phyloP scores from a whole-genome alignment of 768 basidiomycete species.

The Panellus pusillus region DNA sequence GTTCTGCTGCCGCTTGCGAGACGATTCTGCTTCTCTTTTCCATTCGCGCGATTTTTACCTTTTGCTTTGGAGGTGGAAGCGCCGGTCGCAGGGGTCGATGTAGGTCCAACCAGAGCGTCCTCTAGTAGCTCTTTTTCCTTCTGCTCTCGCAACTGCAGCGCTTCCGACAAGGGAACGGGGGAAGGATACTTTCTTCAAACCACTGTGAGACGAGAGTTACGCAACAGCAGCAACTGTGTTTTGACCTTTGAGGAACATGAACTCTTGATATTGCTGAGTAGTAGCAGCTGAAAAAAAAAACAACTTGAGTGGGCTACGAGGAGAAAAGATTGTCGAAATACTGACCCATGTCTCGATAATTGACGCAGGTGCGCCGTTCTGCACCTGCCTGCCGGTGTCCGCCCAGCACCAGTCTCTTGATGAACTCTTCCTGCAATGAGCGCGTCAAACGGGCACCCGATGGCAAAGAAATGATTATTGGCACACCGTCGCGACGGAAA shows the following conservation, averaged over 20 bases:
- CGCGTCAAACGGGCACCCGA: slow-evolving; percentile 8
- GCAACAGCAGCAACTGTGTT: not conserved
- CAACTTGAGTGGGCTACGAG: slow-evolving; percentile 12
- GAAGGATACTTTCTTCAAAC: slow-evolving; percentile 59
- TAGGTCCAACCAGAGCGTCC: slow-evolving; percentile 43
- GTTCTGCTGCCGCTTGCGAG: slow-evolving; percentile 24
- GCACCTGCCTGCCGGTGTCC: slow-evolving; percentile 65
- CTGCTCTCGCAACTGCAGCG: slow-evolving; percentile 53
- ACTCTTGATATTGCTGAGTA: slow-evolving; percentile 63
- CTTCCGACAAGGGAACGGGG: slow-evolving; percentile 58
- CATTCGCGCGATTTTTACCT: slow-evolving; percentile 35
- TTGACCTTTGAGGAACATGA: slow-evolving; percentile 70
- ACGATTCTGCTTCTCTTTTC: slow-evolving; percentile 35
- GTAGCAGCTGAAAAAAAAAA: slow-evolving; percentile 46
- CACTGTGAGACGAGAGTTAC: slow-evolving; percentile 5
- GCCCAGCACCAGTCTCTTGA: slow-evolving; percentile 71
- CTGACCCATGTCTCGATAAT: slow-evolving; percentile 78
- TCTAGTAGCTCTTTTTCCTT: slow-evolving; percentile 59
- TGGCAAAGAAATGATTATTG: not conserved
- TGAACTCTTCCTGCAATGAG: slow-evolving; percentile 73
- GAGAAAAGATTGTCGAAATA: slow-evolving; percentile 8
- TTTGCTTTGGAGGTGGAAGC: slow-evolving; percentile 34
- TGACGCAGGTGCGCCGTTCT: slow-evolving; percentile 57
- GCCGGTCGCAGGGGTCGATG: slow-evolving; percentile 22
- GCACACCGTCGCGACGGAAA: slow-evolving; percentile 75